Base-by-base conservation (phyloP, 169 alveolate species). In the Eimeria maxima region DNA sequence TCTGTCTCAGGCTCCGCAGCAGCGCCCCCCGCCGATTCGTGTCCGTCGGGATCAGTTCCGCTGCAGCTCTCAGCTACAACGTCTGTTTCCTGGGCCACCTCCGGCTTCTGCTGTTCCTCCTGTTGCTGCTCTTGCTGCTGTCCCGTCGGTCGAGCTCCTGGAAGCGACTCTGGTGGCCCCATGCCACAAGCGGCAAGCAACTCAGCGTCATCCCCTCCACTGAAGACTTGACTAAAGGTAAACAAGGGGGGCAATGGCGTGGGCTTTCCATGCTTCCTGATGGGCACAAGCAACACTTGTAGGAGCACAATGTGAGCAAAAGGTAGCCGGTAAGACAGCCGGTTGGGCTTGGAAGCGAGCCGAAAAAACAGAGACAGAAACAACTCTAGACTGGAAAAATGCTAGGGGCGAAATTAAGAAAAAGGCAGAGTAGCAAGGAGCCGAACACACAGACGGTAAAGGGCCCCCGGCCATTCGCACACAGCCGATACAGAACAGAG, bases 101-200 rank as follows among this genome's bases (percentile, higher is more conserved):
- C 63, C 65, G 38, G 42, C 38, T 50, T 45, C 10, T 16, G 63
- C 38, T 27, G 47, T 18, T 81, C 73, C 57, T 81, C 71, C 73
- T 55, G 67, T 67, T 24, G 47, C 86, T 74, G 86, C 57, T 24
- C 33, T n/a, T 74, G 86, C 57, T 44, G 63, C 86, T 74, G 47
- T 60, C 13, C 53, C 90, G 45, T 42, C 90, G 20, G 65, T 47
- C n/a, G 71, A 18, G 47, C 65, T 73, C 90, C 90, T 22, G 90
- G 90, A n/a, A 81, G 71, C 71, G 73, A 4, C 47, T 81, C 90
- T 22, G 90, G 71, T 29, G 90, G 90, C 53, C 90, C 90, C 90
- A 81, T 81, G 20, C 90, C 90, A 47, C 90, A 81, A 24, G 90
- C 20, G 47, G 90, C 90, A 47, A 81, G 90, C 73, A 81, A 47